Evolutionary conservation across 192 early-diverging fungal genomes (phyloP).

Genomic region (Funneliformis geosporum): DNA sequence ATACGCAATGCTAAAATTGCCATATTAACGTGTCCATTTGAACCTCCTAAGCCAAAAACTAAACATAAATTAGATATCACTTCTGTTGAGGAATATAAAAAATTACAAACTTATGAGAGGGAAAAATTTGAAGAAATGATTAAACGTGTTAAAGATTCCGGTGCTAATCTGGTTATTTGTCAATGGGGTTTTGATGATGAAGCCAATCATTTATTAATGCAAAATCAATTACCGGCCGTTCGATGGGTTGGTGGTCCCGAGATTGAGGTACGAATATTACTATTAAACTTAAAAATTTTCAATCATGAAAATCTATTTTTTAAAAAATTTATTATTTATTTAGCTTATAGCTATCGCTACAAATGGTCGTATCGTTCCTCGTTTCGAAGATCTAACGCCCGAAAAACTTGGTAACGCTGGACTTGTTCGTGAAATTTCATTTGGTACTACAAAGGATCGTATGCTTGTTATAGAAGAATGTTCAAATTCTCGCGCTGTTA

Average conservation of each 20-base stretch:
- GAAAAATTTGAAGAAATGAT: conserved; percentile 99
- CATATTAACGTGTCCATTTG: conserved; percentile 98
- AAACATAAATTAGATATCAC: conserved; percentile 99
- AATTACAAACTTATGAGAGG: conserved; percentile 93
- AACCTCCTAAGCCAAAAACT: conserved; percentile 99
- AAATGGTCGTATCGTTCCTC: conserved; percentile 99
- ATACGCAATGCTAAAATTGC: conserved; percentile 95
- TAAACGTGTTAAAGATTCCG: conserved; percentile 93
- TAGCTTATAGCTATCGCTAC: conserved; percentile 98
- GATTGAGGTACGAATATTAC: conserved; percentile 72
- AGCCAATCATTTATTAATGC: conserved; percentile 97
- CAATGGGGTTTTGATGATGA: conserved; percentile 99
- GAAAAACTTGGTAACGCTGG: conserved; percentile 95
- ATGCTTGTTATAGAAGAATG: conserved; percentile 99
- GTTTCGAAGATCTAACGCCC: conserved; percentile 90
- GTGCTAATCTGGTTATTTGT: conserved; percentile 97
- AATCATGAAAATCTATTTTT: neutral
- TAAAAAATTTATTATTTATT: conserved; percentile 5
- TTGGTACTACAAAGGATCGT: conserved; percentile 98
- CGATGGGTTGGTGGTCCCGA: conserved; percentile 99
- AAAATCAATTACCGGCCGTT: conserved; percentile 95
- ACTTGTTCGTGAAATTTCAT: conserved; percentile 89
- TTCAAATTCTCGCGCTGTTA: conserved; percentile 97
- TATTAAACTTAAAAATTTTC: neutral
- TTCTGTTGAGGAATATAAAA: conserved; percentile 97